Evolutionary conservation across 768 basidiomycete species (phyloP).

Genomic region (Boletus reticuloceps): DNA sequence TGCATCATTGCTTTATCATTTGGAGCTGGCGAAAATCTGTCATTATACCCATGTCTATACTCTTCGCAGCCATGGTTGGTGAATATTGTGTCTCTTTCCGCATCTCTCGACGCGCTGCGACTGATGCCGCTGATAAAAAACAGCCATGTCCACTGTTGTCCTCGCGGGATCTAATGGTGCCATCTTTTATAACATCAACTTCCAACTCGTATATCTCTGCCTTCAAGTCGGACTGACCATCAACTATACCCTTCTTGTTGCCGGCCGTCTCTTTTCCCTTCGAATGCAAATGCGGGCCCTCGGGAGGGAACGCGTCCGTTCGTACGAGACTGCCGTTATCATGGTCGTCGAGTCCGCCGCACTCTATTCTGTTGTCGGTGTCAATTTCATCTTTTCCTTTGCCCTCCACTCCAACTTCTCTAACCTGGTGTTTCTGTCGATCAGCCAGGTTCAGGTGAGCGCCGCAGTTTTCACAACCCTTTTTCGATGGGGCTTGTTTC

Average conservation of each 20-base stretch:
- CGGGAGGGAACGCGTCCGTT: conserved; percentile 13
- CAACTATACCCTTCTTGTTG: conserved; percentile 31
- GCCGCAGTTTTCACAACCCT: background rate
- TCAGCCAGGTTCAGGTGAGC: conserved; percentile 35
- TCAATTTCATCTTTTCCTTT: conserved; percentile 33
- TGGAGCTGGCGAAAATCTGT: conserved; percentile 13
- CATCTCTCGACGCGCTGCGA: background rate
- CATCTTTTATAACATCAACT: conserved; percentile 18
- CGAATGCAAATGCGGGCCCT: conserved; percentile 17
- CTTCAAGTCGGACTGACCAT: conserved; percentile 32
- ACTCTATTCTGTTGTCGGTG: conserved; percentile 22
- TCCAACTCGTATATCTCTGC: conserved; percentile 27
- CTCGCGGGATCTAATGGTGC: conserved; percentile 7
- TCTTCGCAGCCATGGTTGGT: conserved; percentile 16
- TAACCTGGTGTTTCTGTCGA: conserved; percentile 32
- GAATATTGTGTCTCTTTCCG: background rate
- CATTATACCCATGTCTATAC: conserved; percentile 14
- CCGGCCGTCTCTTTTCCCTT: conserved; percentile 22
- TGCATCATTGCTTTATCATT: conserved; percentile 17
- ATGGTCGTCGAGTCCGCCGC: conserved; percentile 39
- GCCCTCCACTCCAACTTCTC: conserved; percentile 22
- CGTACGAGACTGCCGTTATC: conserved; percentile 26
- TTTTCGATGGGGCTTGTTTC: too few relatives aligned
- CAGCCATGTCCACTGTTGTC: conserved; percentile 18
- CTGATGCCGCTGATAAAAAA: background rate